Percentiles rank a stretch among this genome's conserved stretches.
phyloP scores from a whole-genome alignment of 352 stramenopile genomes.

The Phytopythium ostracodes region DNA sequence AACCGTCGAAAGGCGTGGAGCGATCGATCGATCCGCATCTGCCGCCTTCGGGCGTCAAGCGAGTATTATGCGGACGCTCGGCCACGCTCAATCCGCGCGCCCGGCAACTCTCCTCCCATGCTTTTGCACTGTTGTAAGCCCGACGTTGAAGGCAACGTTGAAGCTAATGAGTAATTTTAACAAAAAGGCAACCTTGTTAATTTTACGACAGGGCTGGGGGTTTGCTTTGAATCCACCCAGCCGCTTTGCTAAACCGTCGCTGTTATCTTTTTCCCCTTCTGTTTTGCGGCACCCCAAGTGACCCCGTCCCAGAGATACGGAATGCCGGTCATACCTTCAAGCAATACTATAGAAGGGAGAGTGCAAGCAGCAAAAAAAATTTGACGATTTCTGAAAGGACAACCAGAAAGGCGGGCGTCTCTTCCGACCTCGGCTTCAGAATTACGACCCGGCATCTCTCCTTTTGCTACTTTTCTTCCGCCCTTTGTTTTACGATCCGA shows the following conservation, averaged over 20 bases:
- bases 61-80: neutral
- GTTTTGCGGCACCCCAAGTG: neutral
- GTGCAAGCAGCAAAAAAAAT: neutral
- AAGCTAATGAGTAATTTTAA: neutral
- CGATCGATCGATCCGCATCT: neutral
- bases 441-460: neutral
- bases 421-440: neutral
- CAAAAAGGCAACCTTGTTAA: neutral
- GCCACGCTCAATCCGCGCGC: neutral
- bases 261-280: neutral
- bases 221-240: neutral
- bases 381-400: constrained; percentile 2
- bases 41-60: neutral
- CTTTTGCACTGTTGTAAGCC: neutral
- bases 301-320: neutral
- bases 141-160: neutral
- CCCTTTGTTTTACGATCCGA: neutral
- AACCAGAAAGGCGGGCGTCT: neutral
- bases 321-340: neutral
- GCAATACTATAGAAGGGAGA: too few species aligned
- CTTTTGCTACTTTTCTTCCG: neutral
- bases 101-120: neutral
- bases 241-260: neutral
- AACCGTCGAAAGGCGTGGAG: neutral
- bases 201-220: neutral